Base-by-base conservation (phyloP, 805 yeast genomes). In the Candida pseudoglaebosa region DNA sequence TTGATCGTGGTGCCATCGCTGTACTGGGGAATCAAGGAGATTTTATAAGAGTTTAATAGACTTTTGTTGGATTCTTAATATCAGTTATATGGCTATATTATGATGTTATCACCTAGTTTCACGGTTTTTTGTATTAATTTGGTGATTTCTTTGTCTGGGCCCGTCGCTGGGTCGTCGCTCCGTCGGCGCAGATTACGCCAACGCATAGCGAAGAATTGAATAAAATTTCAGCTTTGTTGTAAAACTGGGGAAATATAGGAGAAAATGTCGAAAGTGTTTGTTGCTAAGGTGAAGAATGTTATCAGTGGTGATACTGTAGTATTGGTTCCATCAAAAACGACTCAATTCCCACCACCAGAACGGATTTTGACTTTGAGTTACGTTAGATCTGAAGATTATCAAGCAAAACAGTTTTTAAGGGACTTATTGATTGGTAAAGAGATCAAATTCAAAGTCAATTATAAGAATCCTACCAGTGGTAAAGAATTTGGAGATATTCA, bases 401-500 rank as follows among this genome's bases (percentile, higher is more conserved):
- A 74, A 48, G 62, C 84, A 24, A 75, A 82, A 48, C 91, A 84
- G 57, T 61, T 62, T 41, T 65, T 84, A 42, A 71, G 95, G 43
- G 65, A 66, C 5, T 67, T 83, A 46, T 61, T 82, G 14, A 71
- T 85, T 28, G 89, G 89, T 18, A 82, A 82, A 57, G 73, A 65
- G 22, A 67, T 84, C 57, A 73, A 72, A 49, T 82, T 81, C 56
- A 66, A 68, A 52, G 78, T 82, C 19, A 50, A 74, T 29, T 79
- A 77, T 62, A 73, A 77, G 48, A 65, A 64, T 39, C 71, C 76
- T 14, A 41, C 57, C 22, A 56, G 69, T 4, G 78, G 75, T 9
- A 71, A 83, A 45, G 89, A 82, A 49, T 84, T 80, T 54, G 93
- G 91, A 17, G 89, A 84, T 54, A 57, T 82, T 17, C 70, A 74